Conservation (phyloP, 225 moss, liverwort and hornwort species). For the Physcomitrium patens region DNA sequence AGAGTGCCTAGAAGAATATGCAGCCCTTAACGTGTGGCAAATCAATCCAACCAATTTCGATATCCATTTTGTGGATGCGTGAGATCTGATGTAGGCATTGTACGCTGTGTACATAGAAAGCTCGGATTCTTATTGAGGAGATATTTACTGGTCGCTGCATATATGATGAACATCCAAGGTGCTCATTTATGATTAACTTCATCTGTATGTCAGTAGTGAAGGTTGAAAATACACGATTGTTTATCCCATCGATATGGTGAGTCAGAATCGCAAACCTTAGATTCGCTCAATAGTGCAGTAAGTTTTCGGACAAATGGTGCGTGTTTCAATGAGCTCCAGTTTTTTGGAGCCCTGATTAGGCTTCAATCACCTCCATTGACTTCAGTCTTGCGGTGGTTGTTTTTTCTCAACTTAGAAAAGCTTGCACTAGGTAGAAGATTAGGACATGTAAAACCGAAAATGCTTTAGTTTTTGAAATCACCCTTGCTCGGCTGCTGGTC, state of each 20-base stretch:
- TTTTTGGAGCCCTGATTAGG: not conserved
- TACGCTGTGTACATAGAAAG: slow-evolving; percentile 41
- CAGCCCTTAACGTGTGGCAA: slow-evolving; percentile 94
- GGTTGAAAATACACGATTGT: slow-evolving; percentile 5
- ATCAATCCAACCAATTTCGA: slow-evolving; percentile 81
- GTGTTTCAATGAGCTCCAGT: slow-evolving; percentile 4
- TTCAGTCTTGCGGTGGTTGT: not conserved
- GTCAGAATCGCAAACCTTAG: slow-evolving; percentile 9
- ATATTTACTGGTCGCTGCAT: slow-evolving; percentile 7
- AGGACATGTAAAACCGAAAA: not conserved
- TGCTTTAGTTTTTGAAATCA: slow-evolving; percentile 1
- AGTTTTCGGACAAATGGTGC: not conserved
- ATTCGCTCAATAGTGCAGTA: slow-evolving; percentile 4
- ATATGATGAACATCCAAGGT: slow-evolving; percentile 11
- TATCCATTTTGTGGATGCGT: slow-evolving; percentile 91
- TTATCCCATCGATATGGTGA: slow-evolving; percentile 20
- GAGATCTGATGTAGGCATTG: slow-evolving; percentile 29
- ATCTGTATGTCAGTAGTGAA: slow-evolving; percentile 3
- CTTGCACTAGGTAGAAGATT: not conserved
- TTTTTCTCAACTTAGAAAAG: slow-evolving; percentile 8
- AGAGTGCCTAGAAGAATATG: slow-evolving; percentile 94
- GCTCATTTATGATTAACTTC: slow-evolving; percentile 21
- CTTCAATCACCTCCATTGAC: not conserved
- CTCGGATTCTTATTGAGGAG: slow-evolving; percentile 23
- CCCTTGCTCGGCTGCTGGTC: not conserved